Base-by-base conservation (phyloP, 2,329 filamentous ascomycete genomes). In the Akanthomyces uredinophilus region DNA sequence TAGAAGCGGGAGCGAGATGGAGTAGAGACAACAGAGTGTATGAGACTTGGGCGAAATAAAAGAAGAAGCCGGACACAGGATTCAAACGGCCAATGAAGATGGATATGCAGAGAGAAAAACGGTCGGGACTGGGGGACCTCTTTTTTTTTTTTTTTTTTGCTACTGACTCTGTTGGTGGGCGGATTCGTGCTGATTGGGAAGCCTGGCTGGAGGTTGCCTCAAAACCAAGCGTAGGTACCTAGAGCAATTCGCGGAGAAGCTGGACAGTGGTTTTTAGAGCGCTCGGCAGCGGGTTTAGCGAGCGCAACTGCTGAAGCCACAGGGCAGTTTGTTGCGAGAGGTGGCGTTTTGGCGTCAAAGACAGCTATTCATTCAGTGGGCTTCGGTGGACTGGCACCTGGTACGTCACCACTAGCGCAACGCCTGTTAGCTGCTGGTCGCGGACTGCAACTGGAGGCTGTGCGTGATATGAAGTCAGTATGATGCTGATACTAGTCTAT, bases 161-260 rank as follows among this genome's bases (percentile, higher is more conserved):
- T 37, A n/a, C 43, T 55, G 22, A 22, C 16, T 27, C 37, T 14
- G 8, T 22, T 46, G 39, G 54, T 56, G 53, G 54, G 27, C 20
- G 44, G 44, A 13, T 58, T 58, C 20, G 44, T n/a, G 18, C 35
- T 57, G 56, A 59, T 59, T 59, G 51, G 44, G 37, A 59, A 59
- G 56, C n/a, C 7, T 16, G 14, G 20, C 27, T 35, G 7, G 32
- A 35, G 7, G 32, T 11, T 35, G 32, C 27, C n/a, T n/a, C n/a
- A n/a, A n/a, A n/a, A n/a, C n/a, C n/a, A n/a, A n/a, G n/a, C n/a
- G n/a, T n/a, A n/a, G n/a, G n/a, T n/a, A n/a, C n/a, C n/a, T n/a
- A n/a, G n/a, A n/a, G n/a, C n/a, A n/a, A n/a, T n/a, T n/a, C n/a
- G n/a, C n/a, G n/a, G n/a, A 29, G 27, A 29, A 29, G 32, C 6